phyloP scores from a whole-genome alignment of 2,329 filamentous ascomycete genomes.

The Pyrenochaeta sp. region DNA sequence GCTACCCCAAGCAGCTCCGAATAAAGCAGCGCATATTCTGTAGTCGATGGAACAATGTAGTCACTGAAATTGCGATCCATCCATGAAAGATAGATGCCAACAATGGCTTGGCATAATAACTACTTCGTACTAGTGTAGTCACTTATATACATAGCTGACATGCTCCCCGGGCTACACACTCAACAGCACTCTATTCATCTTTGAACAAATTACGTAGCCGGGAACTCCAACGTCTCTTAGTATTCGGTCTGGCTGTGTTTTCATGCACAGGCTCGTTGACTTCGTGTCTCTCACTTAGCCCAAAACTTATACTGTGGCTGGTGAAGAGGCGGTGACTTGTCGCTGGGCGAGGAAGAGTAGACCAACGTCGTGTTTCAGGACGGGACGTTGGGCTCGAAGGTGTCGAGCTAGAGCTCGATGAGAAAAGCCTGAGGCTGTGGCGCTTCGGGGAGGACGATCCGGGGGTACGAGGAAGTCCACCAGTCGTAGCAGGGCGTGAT shows the following conservation, averaged over 20 bases:
- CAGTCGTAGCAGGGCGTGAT: conserved; percentile 7
- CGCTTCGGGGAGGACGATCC: conserved; percentile 1
- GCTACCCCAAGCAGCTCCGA: too few species aligned
- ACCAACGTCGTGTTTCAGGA: conserved; percentile 3
- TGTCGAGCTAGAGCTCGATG: neutral
- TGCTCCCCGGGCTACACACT: too few species aligned
- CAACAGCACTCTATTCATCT: too few species aligned
- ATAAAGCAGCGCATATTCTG: too few species aligned
- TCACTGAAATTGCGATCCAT: too few species aligned
- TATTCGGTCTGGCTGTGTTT: conserved; percentile 8
- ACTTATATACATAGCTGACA: neutral
- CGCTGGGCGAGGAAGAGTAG: conserved; percentile 11
- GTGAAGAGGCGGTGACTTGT: conserved; percentile 22
- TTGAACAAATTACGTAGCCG: conserved; percentile 32
- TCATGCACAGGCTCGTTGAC: conserved; percentile 13
- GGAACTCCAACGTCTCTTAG: conserved; percentile 30
- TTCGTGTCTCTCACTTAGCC: conserved; percentile 11
- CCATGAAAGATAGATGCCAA: too few species aligned
- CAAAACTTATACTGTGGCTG: conserved; percentile 10
- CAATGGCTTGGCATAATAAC: too few species aligned
- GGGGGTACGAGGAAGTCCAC: conserved; percentile 1
- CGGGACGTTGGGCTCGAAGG: conserved; percentile 8
- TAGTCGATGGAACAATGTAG: too few species aligned
- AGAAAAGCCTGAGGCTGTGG: neutral
- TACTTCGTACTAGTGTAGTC: too few species aligned